Percentiles rank a stretch among this genome's conserved stretches.
Conservation (phyloP, 2,329 filamentous ascomycete species). For the Nannizziopsis barbatae region DNA sequence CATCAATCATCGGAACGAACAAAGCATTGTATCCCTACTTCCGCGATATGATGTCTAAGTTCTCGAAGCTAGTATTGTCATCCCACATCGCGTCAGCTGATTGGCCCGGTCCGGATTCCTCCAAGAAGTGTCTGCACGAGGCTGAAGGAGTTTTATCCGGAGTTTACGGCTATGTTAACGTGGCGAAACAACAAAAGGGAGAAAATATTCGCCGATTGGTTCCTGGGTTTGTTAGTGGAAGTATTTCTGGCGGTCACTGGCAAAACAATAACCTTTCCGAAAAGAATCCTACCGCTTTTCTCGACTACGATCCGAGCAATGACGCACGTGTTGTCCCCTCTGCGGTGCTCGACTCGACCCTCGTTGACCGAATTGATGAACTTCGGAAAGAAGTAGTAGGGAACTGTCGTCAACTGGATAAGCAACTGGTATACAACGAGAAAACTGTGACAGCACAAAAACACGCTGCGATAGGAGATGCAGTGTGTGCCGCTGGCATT, state of each 20-base stretch:
- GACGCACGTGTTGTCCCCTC: constrained; percentile 62
- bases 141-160: constrained; percentile 92
- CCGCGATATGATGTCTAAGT: constrained; percentile 98
- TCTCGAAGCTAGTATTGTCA: constrained; percentile 96
- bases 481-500: constrained; percentile 64
- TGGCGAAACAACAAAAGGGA: constrained; percentile 82
- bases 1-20: constrained; percentile 98
- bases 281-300: constrained; percentile 60
- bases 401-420: constrained; percentile 76
- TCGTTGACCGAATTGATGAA: constrained; percentile 76
- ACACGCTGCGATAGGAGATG: constrained; percentile 71
- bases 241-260: constrained; percentile 77
- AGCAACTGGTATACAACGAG: constrained; percentile 63
- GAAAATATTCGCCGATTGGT: constrained; percentile 88
- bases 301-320: constrained; percentile 68
- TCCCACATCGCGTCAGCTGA: constrained; percentile 95
- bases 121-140: constrained; percentile 89
- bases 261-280: constrained; percentile 52
- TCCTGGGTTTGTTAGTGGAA: constrained; percentile 85
- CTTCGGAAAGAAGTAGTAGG: constrained; percentile 75
- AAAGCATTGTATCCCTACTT: constrained; percentile 96
- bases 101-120: constrained; percentile 86
- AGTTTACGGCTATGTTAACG: constrained; percentile 92
- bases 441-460: constrained; percentile 69
- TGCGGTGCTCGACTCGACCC: constrained; percentile 59